A percentile compares a stretch with the other conserved stretches of the same genome.
phyloP scores from a whole-genome alignment of 2,329 filamentous ascomycete genomes.

The Colletotrichum scovillei region DNA sequence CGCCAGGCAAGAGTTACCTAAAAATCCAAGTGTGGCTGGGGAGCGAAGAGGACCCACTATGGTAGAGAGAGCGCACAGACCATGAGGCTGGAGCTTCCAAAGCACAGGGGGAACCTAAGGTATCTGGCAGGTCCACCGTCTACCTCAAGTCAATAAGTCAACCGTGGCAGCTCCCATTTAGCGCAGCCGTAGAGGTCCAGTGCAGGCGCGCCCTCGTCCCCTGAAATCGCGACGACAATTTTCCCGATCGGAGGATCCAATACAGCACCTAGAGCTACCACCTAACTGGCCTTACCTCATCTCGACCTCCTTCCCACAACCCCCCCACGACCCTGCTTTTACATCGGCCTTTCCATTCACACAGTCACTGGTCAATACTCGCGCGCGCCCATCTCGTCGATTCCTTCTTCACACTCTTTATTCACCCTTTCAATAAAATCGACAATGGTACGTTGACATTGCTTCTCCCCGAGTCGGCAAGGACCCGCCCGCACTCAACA shows the following conservation, averaged over 20 bases:
- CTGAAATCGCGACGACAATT: constrained; percentile 36
- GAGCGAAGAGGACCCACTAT: neutral
- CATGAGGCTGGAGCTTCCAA: constrained; percentile 28
- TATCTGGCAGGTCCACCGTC: neutral
- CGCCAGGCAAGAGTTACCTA: constrained; percentile 10
- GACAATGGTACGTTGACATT: constrained; percentile 45
- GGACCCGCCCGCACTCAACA: neutral
- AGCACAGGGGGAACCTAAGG: neutral
- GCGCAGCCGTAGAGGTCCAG: constrained; percentile 4
- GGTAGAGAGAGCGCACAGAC: neutral
- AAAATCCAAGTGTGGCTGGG: constrained; percentile 32
- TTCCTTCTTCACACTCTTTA: constrained; percentile 30
- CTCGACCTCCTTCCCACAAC: neutral
- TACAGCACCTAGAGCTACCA: neutral
- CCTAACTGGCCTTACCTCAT: constrained; percentile 1
- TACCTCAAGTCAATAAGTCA: constrained; percentile 13
- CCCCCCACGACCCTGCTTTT: neutral
- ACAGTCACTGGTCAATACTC: neutral
- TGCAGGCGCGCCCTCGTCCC: constrained; percentile 28
- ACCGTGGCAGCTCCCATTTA: constrained; percentile 34
- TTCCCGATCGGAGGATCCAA: constrained; percentile 27
- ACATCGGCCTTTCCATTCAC: neutral
- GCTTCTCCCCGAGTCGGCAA: no score
- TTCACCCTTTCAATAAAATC: neutral
- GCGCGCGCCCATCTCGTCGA: neutral